Evolutionary conservation across 176 grass and related monocot genomes (phyloP), one percentile per base, ranked within the genome.

Genomic region (Aegilops longissima): DNA sequence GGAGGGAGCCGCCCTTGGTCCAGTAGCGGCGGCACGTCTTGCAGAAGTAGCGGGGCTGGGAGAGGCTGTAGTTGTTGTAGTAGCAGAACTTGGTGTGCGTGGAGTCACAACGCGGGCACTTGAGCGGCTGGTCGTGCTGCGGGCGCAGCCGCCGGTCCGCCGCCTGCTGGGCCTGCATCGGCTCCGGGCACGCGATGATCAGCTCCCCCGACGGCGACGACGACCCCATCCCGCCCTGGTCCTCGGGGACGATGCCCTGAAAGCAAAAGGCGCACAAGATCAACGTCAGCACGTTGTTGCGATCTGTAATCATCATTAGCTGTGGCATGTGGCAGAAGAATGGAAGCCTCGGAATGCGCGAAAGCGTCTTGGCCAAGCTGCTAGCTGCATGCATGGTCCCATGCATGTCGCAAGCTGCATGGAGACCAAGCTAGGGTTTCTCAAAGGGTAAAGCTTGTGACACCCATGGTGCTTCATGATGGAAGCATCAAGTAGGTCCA

Each of bases 11-110:
- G 45, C 95, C 95, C 83, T 98, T 98, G 34, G 95, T 98, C 95
- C 95, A 98, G 70, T 98, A 98, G 76, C 95, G 91, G 40, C 95
- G 89, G 87, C 95, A 98, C 21, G 95, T 98, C 89, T 98, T 98
- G 91, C 95, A 98, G 82, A 98, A 98, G 93, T 98, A 98, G 70
- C 95, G 88, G 7, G 95, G 95, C 85, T 98, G 95, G 25, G 95
- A 95, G 87, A 98, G 89, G 67, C 95, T 98, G 87, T 98, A 98
- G 80, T 98, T 98, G 89, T 98, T 98, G 93, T 98, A 98, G 89
- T 98, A 98, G 91, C 95, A 98, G 93, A 98, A 98, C 82, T 95
- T 98, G 93, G 95, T 98, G 80, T 98, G 93, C 49, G 91, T 86
- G 5, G 95, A 98, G 33, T 98, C 93, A 71, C 95, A 98, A 3